Conservation (phyloP, 177 flowering plant genomes). For the Vitis hybrid region DNA sequence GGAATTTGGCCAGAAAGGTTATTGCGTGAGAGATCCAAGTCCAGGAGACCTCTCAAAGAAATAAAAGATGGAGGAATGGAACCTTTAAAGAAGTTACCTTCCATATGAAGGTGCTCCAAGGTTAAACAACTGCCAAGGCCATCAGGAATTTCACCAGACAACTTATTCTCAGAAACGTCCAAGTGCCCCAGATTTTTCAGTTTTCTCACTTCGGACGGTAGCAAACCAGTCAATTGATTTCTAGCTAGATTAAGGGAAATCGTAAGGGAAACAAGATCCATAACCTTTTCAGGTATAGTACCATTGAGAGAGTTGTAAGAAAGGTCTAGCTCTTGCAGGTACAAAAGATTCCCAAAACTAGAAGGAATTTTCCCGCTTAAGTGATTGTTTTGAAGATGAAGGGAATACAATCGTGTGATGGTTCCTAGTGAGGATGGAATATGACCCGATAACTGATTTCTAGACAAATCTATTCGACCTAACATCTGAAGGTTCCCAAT, state of each 20-base stretch:
- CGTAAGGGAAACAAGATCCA: background rate
- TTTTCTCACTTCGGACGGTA: constrained; percentile 20
- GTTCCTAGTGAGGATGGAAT: constrained; percentile 23
- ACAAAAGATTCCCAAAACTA: constrained; percentile 7
- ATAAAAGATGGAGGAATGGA: constrained; percentile 1
- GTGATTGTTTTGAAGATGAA: constrained; percentile 1
- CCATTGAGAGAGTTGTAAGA: constrained; percentile 13
- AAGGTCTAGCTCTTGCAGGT: constrained; percentile 2
- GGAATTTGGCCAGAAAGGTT: constrained; percentile 8
- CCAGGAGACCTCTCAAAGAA: background rate
- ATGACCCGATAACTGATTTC: constrained; percentile 14
- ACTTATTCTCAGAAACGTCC: constrained; percentile 16
- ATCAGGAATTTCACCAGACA: background rate
- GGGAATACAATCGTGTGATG: background rate
- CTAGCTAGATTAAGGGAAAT: background rate
- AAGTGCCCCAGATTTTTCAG: constrained; percentile 2
- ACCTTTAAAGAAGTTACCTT: background rate
- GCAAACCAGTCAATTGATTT: constrained; percentile 14
- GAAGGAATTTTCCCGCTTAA: constrained; percentile 18
- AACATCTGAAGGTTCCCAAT: constrained; percentile 17
- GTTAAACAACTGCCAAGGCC: background rate
- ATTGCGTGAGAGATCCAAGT: constrained; percentile 1
- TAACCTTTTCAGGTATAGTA: constrained; percentile 8
- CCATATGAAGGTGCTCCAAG: background rate
- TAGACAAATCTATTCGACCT: background rate